These are phyloP conservation scores for Leucosporidium creatinivorum DNA, from an alignment of 768 basidiomycete genomes.

Conservation along the genomic window DNA sequence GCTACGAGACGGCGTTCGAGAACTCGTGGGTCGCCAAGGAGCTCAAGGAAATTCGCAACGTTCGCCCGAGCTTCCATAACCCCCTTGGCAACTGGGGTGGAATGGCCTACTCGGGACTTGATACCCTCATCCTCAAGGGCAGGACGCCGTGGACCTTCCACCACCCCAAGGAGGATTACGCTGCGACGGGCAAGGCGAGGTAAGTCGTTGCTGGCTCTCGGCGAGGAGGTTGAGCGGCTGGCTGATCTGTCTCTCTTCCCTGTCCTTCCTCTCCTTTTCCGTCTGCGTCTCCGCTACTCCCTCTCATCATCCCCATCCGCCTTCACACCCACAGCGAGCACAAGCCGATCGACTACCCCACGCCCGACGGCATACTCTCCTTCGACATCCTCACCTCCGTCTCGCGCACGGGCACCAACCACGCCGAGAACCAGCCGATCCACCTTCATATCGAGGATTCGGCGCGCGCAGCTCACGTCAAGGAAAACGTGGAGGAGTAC, in stretches of 20 bases:
- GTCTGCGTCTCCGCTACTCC: background rate
- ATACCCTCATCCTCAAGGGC: slow-evolving; percentile 74
- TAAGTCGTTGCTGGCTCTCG: slow-evolving; percentile 30
- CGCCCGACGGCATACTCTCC: slow-evolving; percentile 77
- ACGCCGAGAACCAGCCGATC: slow-evolving; percentile 90
- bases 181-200: slow-evolving; percentile 61
- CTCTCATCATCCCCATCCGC: no score
- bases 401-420: slow-evolving; percentile 84
- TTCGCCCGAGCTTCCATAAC: slow-evolving; percentile 78
- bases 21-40: slow-evolving; percentile 79
- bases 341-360: slow-evolving; percentile 32
- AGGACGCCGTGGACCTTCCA: slow-evolving; percentile 89
- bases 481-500: slow-evolving; percentile 65
- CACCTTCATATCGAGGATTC: slow-evolving; percentile 58
- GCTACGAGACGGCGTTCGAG: slow-evolving; percentile 62
- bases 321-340: slow-evolving; percentile 8
- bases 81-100: slow-evolving; percentile 77
- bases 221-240: background rate
- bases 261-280: no score
- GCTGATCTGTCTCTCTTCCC: background rate
- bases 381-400: slow-evolving; percentile 90
- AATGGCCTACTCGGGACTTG: slow-evolving; percentile 78
- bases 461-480: slow-evolving; percentile 58
- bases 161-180: slow-evolving; percentile 52
- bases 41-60: slow-evolving; percentile 79